These are phyloP conservation scores for Lentinula boryana DNA, from an alignment of 768 basidiomycete species.

Conservation along the genomic window DNA sequence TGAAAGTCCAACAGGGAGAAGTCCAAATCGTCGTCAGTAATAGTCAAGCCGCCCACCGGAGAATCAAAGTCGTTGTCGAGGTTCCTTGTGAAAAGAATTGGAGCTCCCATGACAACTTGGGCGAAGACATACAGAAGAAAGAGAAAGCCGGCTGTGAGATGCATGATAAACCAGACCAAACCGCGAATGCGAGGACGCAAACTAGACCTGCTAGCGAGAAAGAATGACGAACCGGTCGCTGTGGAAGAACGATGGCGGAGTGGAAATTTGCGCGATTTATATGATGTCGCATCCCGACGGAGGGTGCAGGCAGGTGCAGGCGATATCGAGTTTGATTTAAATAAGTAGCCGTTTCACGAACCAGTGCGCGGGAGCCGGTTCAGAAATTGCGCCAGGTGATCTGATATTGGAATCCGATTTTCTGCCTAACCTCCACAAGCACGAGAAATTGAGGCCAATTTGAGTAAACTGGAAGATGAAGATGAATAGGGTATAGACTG, in stretches of 20 bases:
- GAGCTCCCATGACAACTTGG: neutral
- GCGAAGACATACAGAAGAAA: neutral
- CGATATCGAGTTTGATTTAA: too few relatives aligned
- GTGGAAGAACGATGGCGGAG: neutral
- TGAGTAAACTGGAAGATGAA: too few relatives aligned
- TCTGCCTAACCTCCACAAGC: too few relatives aligned
- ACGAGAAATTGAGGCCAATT: too few relatives aligned
- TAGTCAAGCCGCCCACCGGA: neutral
- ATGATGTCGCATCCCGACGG: neutral
- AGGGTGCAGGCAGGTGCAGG: neutral
- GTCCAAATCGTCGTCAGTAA: neutral
- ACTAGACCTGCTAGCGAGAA: conserved; percentile 5
- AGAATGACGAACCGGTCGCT: neutral
- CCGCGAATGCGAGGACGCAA: neutral
- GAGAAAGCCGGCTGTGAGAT: neutral
- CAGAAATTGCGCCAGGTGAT: too few relatives aligned
- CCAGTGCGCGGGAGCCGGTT: too few relatives aligned
- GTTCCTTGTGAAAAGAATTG: neutral
- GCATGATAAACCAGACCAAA: neutral
- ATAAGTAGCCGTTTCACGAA: too few relatives aligned
- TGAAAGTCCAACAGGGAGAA: neutral
- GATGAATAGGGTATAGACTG: too few relatives aligned
- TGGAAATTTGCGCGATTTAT: neutral
- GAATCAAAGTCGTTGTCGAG: neutral
- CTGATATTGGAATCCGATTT: too few relatives aligned